A percentile compares a stretch with the other conserved stretches of the same genome.
Conservation (phyloP, 2,329 filamentous ascomycete genomes). For the Didymella exigua region DNA sequence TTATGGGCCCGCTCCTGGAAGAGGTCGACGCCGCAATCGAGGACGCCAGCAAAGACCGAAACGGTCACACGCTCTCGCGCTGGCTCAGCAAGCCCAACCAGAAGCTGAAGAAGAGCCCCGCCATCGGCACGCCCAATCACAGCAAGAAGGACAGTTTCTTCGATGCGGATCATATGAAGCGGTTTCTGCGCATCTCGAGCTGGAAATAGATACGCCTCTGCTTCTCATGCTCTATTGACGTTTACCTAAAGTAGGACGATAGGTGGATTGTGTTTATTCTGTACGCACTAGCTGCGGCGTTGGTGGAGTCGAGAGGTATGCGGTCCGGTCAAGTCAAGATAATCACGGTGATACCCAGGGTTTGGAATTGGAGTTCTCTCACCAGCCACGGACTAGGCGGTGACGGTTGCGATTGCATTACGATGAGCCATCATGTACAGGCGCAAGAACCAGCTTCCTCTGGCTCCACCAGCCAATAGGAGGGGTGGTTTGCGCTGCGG, state of each 20-base stretch:
- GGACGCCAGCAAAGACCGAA: constrained; percentile 28
- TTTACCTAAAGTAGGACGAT: not conserved
- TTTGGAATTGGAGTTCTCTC: constrained; percentile 18
- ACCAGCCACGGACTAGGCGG: constrained; percentile 12
- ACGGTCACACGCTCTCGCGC: constrained; percentile 35
- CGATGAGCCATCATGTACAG: constrained; percentile 12
- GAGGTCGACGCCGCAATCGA: constrained; percentile 38
- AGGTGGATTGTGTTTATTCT: constrained; percentile 1
- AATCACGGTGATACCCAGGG: constrained; percentile 21
- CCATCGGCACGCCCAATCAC: constrained; percentile 11
- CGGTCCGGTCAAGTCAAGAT: constrained; percentile 18
- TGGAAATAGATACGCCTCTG: constrained; percentile 33
- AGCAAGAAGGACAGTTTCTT: constrained; percentile 45
- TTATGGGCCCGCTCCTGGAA: constrained; percentile 45
- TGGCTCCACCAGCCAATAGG: constrained; percentile 20
- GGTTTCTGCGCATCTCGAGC: constrained; percentile 43
- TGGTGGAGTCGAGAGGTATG: constrained; percentile 17
- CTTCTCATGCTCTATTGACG: not conserved
- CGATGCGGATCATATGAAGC: constrained; percentile 46
- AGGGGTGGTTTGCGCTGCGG: constrained; percentile 5
- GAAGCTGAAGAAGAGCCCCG: constrained; percentile 23
- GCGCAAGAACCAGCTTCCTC: constrained; percentile 37
- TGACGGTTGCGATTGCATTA: constrained; percentile 18
- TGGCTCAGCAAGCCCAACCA: constrained; percentile 40
- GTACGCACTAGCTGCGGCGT: constrained; percentile 16